Base-by-base conservation (phyloP, 768 basidiomycete genomes). In the Termitomyces sp. region DNA sequence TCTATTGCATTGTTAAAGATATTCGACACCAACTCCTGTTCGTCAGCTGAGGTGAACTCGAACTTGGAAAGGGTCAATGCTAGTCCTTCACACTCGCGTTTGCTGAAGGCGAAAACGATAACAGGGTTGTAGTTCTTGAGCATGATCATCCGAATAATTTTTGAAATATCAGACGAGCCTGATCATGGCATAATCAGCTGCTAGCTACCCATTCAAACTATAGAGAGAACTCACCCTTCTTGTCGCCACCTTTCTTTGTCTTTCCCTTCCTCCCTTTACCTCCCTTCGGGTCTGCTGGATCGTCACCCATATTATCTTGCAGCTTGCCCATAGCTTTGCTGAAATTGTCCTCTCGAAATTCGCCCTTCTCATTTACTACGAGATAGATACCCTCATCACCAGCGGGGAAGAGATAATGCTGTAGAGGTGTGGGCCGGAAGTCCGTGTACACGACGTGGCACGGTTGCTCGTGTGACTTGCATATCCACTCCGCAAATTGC, bases 361-460 rank as follows among this genome's bases (percentile, higher is more conserved):
- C 92, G 55, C 95, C 86, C 74, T 96, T 95, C 74, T 99, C 97
- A 66, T 99, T 98, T n/a, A 99, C 92, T 1, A 99, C 97, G 2
- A 99, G 77, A 69, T 94, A 97, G 43, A 99, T 98, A 9, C 97
- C 97, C 62, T 98, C 95, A 1, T 92, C 95, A 8, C 96, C 96
- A 4, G 90, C 86, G 1, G 97, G 97, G 75, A 98, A 99, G 54
- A 99, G 85, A 70, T 98, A 99, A 65, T 99, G 97, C 67, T 98
- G 97, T 8, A 99, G 75, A 1, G 97, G 97, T 1, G 97, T 99
- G 1, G 97, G 97, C 35, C 97, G 88, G 77, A 98, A 98, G 74
- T 99, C 95, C 59, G 97, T 99, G 71, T 98, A 99, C 40, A 99
- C 95, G 68, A 99, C 93, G 68, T 99, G 97, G 71, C 97, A 98